Base-by-base conservation (phyloP, 208 protist species). In the Acanthamoeba sp. region DNA sequence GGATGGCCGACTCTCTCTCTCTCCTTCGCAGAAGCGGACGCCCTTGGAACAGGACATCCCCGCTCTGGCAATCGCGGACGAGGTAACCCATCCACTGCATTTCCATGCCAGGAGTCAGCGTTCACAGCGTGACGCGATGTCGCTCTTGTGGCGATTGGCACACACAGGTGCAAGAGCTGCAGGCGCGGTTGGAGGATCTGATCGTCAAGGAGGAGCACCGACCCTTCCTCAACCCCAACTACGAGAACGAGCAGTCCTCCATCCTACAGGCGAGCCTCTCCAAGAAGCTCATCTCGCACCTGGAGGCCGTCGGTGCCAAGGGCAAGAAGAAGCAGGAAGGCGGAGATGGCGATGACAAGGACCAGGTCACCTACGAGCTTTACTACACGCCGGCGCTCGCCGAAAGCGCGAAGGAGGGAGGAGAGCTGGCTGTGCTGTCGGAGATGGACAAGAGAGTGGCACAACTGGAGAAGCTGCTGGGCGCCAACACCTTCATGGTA, bases 401-500 rank as follows among this genome's bases (percentile, higher is more conserved):
- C 50, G 38, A 78, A 40, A 40, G 27, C 16, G 71, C 27, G 7
- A 66, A 48, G 69, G n/a, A 93, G 29, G 57, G 59, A 9, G 32
- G 69, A 20, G 36, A 84, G 32, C 90, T 93, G 24, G 29, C 69
- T 9, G 34, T 45, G 29, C 50, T 93, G 29, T n/a, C 59, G 2
- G 40, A 93, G 40, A 24, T 93, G 38, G 90, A 93, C 12, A 78
- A n/a, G 66, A 0, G 90, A 36, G 40, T 93, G 18, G 38, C 90
- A 7, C 50, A 84, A 38, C 90, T 93, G 59, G 90, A 93, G 45
- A 93, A 93, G 50, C 24, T 78, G 0, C 24, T 93, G 20, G 90
- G 90, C 45, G 36, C 87, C 87, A 92, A 92, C 57, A 92, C 87
- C n/a, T 92, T 78, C 57, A 91, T 93, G 89, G 89, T 93, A 80